phyloP scores from a whole-genome alignment of 2,329 filamentous ascomycete species.

The Claviceps spartinae region DNA sequence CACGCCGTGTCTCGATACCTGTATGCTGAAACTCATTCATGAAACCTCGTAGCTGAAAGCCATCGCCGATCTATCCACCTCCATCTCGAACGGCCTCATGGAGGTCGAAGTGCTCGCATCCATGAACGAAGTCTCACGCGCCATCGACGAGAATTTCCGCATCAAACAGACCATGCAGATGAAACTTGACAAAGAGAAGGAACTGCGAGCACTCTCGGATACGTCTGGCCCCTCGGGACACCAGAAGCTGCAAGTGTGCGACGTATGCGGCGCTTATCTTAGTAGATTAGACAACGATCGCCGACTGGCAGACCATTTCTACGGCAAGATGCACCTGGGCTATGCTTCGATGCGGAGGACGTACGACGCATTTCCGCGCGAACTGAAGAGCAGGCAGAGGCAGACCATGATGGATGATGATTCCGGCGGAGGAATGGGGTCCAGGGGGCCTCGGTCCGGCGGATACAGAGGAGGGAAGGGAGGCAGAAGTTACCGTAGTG shows the following conservation, averaged over 20 bases:
- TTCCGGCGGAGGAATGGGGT: slow-evolving; percentile 19
- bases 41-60: slow-evolving; percentile 46
- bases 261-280: slow-evolving; percentile 93
- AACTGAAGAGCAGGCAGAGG: slow-evolving; percentile 60
- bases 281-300: slow-evolving; percentile 88
- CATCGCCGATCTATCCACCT: slow-evolving; percentile 68
- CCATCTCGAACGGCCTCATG: slow-evolving; percentile 67
- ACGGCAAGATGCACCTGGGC: slow-evolving; percentile 97
- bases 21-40: background rate
- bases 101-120: slow-evolving; percentile 81
- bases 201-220: slow-evolving; percentile 81
- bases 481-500: slow-evolving; percentile 35
- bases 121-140: slow-evolving; percentile 64
- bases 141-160: slow-evolving; percentile 78
- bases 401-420: slow-evolving; percentile 33
- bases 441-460: slow-evolving; percentile 39
- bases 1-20: no score
- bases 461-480: slow-evolving; percentile 39
- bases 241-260: slow-evolving; percentile 96
- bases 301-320: slow-evolving; percentile 90
- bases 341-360: slow-evolving; percentile 98
- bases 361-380: slow-evolving; percentile 72
- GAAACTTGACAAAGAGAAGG: slow-evolving; percentile 73
- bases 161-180: slow-evolving; percentile 66
- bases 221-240: slow-evolving; percentile 87